Base-by-base conservation (phyloP, 805 yeast genomes). In the Saturnispora silvae region DNA sequence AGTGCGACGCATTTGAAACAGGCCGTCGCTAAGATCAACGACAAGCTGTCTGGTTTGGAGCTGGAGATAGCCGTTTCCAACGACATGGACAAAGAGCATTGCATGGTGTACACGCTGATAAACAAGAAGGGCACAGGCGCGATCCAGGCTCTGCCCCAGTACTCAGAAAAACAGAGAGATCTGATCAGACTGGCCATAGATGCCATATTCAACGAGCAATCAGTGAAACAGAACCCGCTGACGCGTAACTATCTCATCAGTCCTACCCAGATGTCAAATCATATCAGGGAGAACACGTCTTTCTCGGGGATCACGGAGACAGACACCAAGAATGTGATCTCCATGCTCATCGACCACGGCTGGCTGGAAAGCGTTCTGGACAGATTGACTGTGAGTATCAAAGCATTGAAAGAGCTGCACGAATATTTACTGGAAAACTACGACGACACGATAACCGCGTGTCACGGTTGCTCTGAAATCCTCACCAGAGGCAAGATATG, bases 401-500 rank as follows among this genome's bases (percentile, higher is more conserved):
- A 70, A 19, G 49, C 68, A 1, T 41, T 75, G 6, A 56, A 68
- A 10, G 83, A 76, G 45, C 54, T 76, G 31, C 60, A 63, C 37
- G 54, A 53, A 28, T 67, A 61, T 44, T 48, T 76, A 29, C 44
- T 61, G 3, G 68, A 65, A 48, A 40, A 54, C 10, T 47, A 49
- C 1, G 76, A 73, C 2, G 31, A 43, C 3, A 57, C 63, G 15
- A 47, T 73, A 2, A 51, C 62, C 10, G 15, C 50, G 18, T 77
- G 85, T 46, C 37, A 44, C 20, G 75, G 70, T 13, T 77, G 84
- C 52, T 53, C 57, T 20, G 71, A 65, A 22, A 54, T 76, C 5
- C 68, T 72, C 3, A 76, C 81, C 0, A 41, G 65, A 25, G 85
- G 85, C 1, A 45, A 56, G 4, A 57, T 59, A 25, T 67, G 75